Percentiles rank a stretch among this genome's conserved stretches.
Evolutionary conservation across 768 basidiomycete genomes (phyloP).

Genomic region (Trametes cingulata): DNA sequence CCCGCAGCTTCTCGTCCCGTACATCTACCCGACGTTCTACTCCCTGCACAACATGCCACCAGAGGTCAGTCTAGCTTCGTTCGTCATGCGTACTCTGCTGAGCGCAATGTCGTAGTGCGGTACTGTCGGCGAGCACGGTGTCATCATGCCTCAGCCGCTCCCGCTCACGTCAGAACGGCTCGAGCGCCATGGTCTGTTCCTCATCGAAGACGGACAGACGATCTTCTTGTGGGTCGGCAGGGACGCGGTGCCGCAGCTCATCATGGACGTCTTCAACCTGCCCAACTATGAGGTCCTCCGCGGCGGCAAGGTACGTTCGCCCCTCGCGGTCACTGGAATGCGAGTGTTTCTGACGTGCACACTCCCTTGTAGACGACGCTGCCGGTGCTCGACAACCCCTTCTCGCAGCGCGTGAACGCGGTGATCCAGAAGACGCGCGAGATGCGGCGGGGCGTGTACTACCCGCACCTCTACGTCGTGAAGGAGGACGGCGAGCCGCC

Average conservation of each 20-base stretch:
- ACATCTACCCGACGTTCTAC: conserved; percentile 94
- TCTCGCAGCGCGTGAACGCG: conserved; percentile 94
- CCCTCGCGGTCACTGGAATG: not conserved
- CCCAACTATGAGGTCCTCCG: conserved; percentile 85
- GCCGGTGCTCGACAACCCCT: conserved; percentile 87
- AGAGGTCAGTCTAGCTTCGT: conserved; percentile 53
- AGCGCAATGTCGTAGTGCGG: conserved; percentile 60
- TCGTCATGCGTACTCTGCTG: not conserved
- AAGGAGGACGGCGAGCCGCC: conserved; percentile 98
- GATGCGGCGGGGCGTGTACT: conserved; percentile 89
- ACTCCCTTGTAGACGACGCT: conserved; percentile 65
- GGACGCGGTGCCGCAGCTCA: conserved; percentile 93
- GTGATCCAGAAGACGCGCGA: conserved; percentile 94
- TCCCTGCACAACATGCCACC: conserved; percentile 95
- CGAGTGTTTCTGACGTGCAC: no score
- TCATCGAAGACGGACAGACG: conserved; percentile 97
- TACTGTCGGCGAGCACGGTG: conserved; percentile 84
- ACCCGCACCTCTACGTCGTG: conserved; percentile 92
- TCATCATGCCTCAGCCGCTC: conserved; percentile 83
- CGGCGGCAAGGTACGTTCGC: conserved; percentile 78
- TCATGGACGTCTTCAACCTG: conserved; percentile 92
- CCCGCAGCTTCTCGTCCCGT: conserved; percentile 87
- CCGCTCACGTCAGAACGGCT: conserved; percentile 94
- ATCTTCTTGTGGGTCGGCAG: conserved; percentile 99
- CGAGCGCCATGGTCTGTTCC: conserved; percentile 91